Evolutionary conservation across 768 basidiomycete species (phyloP).

Genomic region (Leccinum subgranulosum): DNA sequence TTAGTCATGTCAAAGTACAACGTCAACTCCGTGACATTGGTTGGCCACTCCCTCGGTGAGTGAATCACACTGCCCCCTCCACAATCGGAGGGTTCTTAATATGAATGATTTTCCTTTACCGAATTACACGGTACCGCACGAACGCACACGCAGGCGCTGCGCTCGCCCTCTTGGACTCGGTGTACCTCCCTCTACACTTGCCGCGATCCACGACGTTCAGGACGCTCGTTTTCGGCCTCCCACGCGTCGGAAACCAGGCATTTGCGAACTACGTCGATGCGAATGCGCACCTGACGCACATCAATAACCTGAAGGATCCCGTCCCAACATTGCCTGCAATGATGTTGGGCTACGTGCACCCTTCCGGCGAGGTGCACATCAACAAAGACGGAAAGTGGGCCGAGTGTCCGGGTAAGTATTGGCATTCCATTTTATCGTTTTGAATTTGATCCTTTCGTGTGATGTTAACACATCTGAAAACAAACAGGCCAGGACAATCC

Average conservation of each 20-base stretch:
- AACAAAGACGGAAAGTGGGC: conserved; percentile 45
- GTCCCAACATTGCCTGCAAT: conserved; percentile 32
- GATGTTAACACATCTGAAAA: background rate
- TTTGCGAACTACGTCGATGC: conserved; percentile 57
- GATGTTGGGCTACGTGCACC: conserved; percentile 38
- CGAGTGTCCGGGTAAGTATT: conserved; percentile 43
- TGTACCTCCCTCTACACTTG: conserved; percentile 35
- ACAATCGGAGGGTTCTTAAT: background rate
- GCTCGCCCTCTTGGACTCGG: conserved; percentile 31
- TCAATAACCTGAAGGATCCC: conserved; percentile 47
- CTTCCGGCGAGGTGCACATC: conserved; percentile 42
- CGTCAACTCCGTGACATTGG: conserved; percentile 38
- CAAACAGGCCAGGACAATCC: conserved; percentile 57
- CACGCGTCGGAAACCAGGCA: conserved; percentile 49
- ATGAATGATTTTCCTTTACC: background rate
- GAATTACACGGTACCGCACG: background rate
- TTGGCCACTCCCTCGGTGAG: conserved; percentile 43
- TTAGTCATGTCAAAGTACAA: conserved; percentile 33
- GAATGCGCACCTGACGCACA: conserved; percentile 42
- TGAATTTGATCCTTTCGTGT: background rate
- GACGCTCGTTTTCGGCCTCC: conserved; percentile 32
- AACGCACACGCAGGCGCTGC: conserved; percentile 29
- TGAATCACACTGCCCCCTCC: background rate
- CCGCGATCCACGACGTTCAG: conserved; percentile 27
- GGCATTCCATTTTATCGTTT: background rate